Base-by-base conservation (phyloP, 768 basidiomycete species). In the Kwoniella sp. region DNA sequence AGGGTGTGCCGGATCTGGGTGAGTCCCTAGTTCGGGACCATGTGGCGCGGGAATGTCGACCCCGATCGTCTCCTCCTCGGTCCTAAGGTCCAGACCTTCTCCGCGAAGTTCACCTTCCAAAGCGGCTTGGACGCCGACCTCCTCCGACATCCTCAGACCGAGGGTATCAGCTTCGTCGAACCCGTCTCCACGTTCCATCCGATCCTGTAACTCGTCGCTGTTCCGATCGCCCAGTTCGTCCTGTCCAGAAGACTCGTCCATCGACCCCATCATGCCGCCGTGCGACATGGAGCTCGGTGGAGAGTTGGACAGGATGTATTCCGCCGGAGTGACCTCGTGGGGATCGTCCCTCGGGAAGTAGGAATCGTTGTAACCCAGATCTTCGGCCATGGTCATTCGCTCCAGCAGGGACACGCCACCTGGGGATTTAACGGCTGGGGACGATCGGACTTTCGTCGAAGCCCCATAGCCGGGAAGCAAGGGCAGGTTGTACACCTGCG, bases 381-480 rank as follows among this genome's bases (percentile, higher is more conserved):
- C 90, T 69, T 96, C 91, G 5, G 86, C 89, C 67, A 90, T 85
- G 2, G 87, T 86, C 53, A 92, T 80, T 26, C 80, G 82, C 22
- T 82, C 79, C 6, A 86, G 75, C 31, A 84, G 79, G 0, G 86
- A 82, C 37, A 82, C 82, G 20, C 79, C 79, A 7, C 79, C 77
- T 20, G 73, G 75, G 4, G 66, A 69, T 42, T 76, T 79, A 3
- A 82, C 78, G 10, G 84, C 81, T 3, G 79, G 83, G 0, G 88
- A 89, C 0, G 88, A 90, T n/a, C 92, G 85, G 23, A 95, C 77
- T 54, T 86, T 89, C 2, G 85, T 83, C 34, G 84, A 82, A 1
- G 87, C 86, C 0, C 86, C 86, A 63, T 96, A 96, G 0, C 92
- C 92, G 7, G 92, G 89, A 14, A 95, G 79, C 3, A 96, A 78